A percentile compares a stretch with the other conserved stretches of the same genome.
Evolutionary conservation across 345 rosid species (phyloP).

Genomic region (Noccaea caerulescens): DNA sequence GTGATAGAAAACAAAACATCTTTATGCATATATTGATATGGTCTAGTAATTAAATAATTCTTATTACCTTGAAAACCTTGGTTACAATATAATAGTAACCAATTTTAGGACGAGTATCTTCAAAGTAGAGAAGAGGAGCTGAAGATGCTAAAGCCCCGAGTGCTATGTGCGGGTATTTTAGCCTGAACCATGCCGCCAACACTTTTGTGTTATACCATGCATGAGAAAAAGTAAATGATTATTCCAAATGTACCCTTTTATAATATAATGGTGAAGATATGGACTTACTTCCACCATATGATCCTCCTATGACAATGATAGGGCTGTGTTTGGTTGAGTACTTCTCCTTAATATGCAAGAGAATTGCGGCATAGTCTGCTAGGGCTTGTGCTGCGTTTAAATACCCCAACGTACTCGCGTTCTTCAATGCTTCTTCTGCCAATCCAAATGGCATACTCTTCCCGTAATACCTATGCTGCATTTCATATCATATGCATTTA

Average conservation of each 20-base stretch:
- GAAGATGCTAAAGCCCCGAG: conserved; percentile 73
- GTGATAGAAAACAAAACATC: background rate
- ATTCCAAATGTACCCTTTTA: background rate
- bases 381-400: conserved; percentile 64
- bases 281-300: conserved; percentile 76
- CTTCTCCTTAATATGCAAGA: conserved; percentile 51
- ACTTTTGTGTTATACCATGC: conserved; percentile 40
- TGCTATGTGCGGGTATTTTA: conserved; percentile 69
- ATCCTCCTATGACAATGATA: conserved; percentile 70
- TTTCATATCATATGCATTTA: background rate
- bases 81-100: conserved; percentile 58
- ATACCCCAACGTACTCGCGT: conserved; percentile 56
- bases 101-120: conserved; percentile 48
- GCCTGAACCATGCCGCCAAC: conserved; percentile 76
- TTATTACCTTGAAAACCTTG: conserved; percentile 55
- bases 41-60: background rate
- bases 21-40: conserved; percentile 1
- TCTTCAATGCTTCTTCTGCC: conserved; percentile 49
- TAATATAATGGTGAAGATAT: background rate
- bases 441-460: conserved; percentile 58
- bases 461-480: conserved; percentile 64
- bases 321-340: conserved; percentile 52
- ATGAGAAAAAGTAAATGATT: background rate
- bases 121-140: conserved; percentile 69
- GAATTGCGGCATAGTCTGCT: conserved; percentile 64